Base-by-base conservation (phyloP, 2,329 filamentous ascomycete species). In the Teratosphaeria pseudoeucalypti region DNA sequence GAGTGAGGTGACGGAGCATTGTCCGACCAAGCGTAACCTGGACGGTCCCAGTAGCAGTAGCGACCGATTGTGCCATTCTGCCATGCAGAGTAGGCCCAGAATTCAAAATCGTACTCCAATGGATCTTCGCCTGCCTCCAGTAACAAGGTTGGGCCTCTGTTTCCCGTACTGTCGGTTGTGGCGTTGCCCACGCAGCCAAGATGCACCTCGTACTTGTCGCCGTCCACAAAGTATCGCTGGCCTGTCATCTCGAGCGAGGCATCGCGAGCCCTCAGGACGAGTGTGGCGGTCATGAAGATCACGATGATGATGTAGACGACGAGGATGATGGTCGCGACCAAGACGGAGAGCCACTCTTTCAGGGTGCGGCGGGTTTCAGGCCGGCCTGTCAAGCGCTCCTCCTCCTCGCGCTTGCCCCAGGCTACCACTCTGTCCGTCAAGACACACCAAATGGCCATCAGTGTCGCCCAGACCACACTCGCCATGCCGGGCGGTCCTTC, bases 1-100 rank as follows among this genome's bases (percentile, higher is more conserved):
- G 90, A 95, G 67, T 96, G 86, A 0, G 94, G 94, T 6, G 92
- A 96, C 1, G 94, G 94, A 0, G 92, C 91, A 58, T 94, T 92
- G 74, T 99, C 94, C 54, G 85, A 84, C 86, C 90, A 96, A 6
- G 83, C 92, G 59, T 92, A 82, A 1, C 94, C 94, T 0, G 94
- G 94, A 26, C 94, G 87, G 72, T 99, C 94, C 71, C 90, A 92
- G 74, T 96, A 96, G 79, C 94, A 99, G 77, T 95, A 97, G 61
- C 92, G 85, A 59, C 80, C 78, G 67, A 99, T 94, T 54, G 87
- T 89, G 47, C 90, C 89, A 67, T 94, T 94, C 64, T 84, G 79
- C 64, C 91, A 79, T 1, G 88, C 85, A 58, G 85, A 80, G 61
- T 91, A 84, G 11, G 90, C 89, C 76, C 95, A 90, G 58, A 86